These are phyloP conservation scores for Acidomyces sp. DNA, from an alignment of 495 filamentous ascomycete species.

Conservation along the genomic window DNA sequence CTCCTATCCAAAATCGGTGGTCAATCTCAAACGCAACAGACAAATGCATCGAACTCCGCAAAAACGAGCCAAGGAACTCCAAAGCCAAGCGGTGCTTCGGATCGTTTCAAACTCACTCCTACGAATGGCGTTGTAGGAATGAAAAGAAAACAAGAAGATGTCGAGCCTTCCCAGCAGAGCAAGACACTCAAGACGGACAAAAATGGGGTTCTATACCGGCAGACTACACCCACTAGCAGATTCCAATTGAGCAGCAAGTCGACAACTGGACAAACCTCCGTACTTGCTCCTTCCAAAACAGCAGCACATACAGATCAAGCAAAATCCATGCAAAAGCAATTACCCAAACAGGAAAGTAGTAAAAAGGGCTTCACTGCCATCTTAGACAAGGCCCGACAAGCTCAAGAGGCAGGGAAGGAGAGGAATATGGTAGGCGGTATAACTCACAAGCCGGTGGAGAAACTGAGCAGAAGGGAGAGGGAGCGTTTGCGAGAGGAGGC, in stretches of 20 bases:
- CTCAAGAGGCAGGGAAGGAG: constrained; percentile 28
- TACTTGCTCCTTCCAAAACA: constrained; percentile 24
- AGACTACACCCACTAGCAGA: neutral
- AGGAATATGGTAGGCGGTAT: constrained; percentile 28
- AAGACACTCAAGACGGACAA: constrained; percentile 22
- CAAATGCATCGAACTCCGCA: constrained; percentile 18
- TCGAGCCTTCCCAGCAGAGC: constrained; percentile 25
- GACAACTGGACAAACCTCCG: constrained; percentile 28
- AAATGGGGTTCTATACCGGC: constrained; percentile 21
- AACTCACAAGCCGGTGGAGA: constrained; percentile 35
- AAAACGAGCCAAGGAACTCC: neutral
- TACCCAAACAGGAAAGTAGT: constrained; percentile 14
- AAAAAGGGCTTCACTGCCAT: constrained; percentile 59
- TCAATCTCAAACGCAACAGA: constrained; percentile 26
- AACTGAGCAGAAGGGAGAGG: constrained; percentile 27
- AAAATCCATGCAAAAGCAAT: constrained; percentile 12
- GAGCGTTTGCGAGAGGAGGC: constrained; percentile 18
- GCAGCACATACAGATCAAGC: constrained; percentile 20
- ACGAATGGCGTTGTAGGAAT: constrained; percentile 15
- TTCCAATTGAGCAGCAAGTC: constrained; percentile 14
- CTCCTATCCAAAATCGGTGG: constrained; percentile 43
- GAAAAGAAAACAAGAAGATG: constrained; percentile 27
- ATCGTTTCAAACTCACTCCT: constrained; percentile 13
- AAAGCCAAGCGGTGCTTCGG: constrained; percentile 1
- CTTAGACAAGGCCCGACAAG: constrained; percentile 49